Evolutionary conservation across 352 stramenopile genomes (phyloP), one percentile per base, ranked within the genome.

Genomic region (Pythium plurisporium): DNA sequence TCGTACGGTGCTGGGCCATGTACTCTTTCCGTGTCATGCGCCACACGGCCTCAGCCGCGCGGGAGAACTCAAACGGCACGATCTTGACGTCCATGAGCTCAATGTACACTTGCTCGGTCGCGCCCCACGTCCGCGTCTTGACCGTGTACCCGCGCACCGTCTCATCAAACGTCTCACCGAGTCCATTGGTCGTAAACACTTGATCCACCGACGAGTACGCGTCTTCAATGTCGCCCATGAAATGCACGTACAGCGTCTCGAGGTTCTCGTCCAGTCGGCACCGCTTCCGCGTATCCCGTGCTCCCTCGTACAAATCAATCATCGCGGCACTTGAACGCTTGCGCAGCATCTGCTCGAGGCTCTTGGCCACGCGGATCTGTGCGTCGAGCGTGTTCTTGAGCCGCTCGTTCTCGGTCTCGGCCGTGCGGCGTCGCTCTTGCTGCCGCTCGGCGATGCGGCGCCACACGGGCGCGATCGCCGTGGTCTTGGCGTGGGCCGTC

Each of bases 371-470:
- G 40, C 65, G 57, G 58, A 82, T 79, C 56, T 87, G 77, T 7
- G 60, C 67, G 33, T 85, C 56, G 12, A 87, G 60, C 41, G 69
- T 62, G 11, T 30, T 46, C 19, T 70, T 69, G 3, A 87, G 51
- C 14, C 77, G 67, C 33, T 55, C 50, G 19, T 83, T 82, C 60
- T 87, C 77, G 12, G 43, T 44, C 46, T 87, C 70, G 34, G 74
- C 53, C 19, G 56, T 60, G 9, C 65, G 43, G 7, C 65, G 65
- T 12, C 62, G 59, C 33, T 67, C 53, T 8, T 69, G 64, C 44
- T 87, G 77, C 11, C 77, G 65, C 33, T 79, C 64, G 15, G 74
- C 74, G 19, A 85, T 74, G 12, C 72, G 68, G 15, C 73, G 65
- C 77, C 77, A 87, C 44, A 85, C 67, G 20, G 67, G 59, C 22